Conservation (phyloP, 2,329 filamentous ascomycete species). For the Mollisia scopiformis region DNA sequence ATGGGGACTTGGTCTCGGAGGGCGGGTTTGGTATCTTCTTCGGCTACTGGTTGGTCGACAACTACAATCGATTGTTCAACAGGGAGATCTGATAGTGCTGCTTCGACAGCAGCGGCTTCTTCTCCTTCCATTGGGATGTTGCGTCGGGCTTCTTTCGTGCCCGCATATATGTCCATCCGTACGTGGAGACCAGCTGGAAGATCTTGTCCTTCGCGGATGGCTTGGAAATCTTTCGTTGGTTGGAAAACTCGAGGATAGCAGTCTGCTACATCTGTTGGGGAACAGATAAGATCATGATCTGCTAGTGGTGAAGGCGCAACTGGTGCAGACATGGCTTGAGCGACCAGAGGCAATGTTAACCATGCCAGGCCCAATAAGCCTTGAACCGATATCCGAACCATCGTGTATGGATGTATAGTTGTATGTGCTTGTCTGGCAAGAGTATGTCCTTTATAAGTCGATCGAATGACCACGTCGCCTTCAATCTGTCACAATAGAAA, state of each 20-base stretch:
- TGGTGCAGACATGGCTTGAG: conserved; percentile 24
- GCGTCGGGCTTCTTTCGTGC: conserved; percentile 67
- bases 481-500: conserved; percentile 33
- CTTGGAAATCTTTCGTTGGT: conserved; percentile 66
- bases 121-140: conserved; percentile 57
- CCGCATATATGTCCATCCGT: conserved; percentile 65
- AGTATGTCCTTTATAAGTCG: not conserved
- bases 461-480: conserved; percentile 20
- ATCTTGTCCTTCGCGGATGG: conserved; percentile 65
- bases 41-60: conserved; percentile 27
- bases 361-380: conserved; percentile 28
- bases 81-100: conserved; percentile 55
- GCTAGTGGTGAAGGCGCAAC: conserved; percentile 30
- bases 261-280: conserved; percentile 59
- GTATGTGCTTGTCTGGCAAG: not conserved
- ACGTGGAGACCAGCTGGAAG: conserved; percentile 68
- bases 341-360: conserved; percentile 27
- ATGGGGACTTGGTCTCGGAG: conserved; percentile 42
- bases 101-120: conserved; percentile 49
- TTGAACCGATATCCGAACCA: conserved; percentile 23
- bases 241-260: conserved; percentile 69
- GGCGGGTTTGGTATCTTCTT: conserved; percentile 35
- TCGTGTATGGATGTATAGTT: conserved; percentile 14
- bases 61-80: conserved; percentile 47
- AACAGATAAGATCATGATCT: conserved; percentile 64